Percentiles rank a stretch among this genome's conserved stretches.
These are phyloP conservation scores for Adiantum capillusveneris DNA, from an alignment of 75 land plant genomes.

Conservation along the genomic window DNA sequence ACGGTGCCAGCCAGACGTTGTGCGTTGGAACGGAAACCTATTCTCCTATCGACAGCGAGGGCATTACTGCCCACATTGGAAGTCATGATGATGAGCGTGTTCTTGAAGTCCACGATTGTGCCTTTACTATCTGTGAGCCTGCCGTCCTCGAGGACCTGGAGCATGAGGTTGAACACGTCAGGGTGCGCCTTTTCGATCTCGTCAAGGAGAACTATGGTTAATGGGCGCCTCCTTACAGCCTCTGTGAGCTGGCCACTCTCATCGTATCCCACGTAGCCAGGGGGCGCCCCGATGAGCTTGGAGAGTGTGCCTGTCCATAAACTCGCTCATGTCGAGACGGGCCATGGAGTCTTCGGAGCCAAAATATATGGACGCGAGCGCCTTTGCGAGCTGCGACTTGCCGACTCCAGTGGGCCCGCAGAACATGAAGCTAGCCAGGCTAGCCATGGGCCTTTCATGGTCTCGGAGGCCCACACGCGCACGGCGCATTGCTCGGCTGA, in stretches of 20 bases:
- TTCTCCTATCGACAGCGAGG: no score
- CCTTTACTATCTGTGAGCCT: slow-evolving; percentile 47
- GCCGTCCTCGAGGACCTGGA: slow-evolving; percentile 49
- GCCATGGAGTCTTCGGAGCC: slow-evolving; percentile 54
- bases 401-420: slow-evolving; percentile 57
- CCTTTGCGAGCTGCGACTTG: slow-evolving; percentile 49
- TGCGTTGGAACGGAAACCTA: no score
- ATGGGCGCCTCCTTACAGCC: no score
- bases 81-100: slow-evolving; percentile 44
- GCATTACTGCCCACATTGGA: slow-evolving; percentile 32
- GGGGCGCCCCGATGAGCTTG: slow-evolving; percentile 49
- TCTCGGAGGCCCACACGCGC: slow-evolving; percentile 46
- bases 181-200: slow-evolving; percentile 50
- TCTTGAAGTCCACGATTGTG: slow-evolving; percentile 39
- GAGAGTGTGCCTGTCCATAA: slow-evolving; percentile 58
- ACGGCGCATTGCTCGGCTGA: slow-evolving; percentile 11
- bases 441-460: slow-evolving; percentile 47
- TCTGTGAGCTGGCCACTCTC: slow-evolving; percentile 10
- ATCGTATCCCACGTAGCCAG: slow-evolving; percentile 49
- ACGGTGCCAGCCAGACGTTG: no score
- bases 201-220: slow-evolving; percentile 20
- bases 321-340: slow-evolving; percentile 50
- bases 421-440: slow-evolving; percentile 58
- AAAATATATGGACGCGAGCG: slow-evolving; percentile 44
- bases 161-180: slow-evolving; percentile 58